Base-by-base conservation (phyloP, 805 yeast genomes). In the Metschnikowia arizonensis region DNA sequence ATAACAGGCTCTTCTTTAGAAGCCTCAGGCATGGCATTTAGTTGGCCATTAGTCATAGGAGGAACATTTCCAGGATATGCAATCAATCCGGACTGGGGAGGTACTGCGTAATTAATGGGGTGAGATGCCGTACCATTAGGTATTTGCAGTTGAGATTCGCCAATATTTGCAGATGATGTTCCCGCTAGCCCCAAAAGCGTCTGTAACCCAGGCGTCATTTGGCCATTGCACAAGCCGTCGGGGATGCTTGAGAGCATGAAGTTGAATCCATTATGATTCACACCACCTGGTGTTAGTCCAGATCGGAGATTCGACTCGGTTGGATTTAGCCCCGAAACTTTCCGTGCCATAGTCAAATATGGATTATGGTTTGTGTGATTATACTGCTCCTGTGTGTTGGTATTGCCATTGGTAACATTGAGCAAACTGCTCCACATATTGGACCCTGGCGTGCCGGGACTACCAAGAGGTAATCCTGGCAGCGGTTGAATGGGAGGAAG, bases 251-350 rank as follows among this genome's bases (percentile, higher is more conserved):
- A 62, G 50, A 61, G 61, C 41, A 66, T 76, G 45, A 72, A 60
- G 29, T 73, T 60, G 59, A 65, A 63, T 12, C 58, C 56, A 6
- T 50, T 49, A 11, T 52, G 61, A 42, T 50, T 57, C 28, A 59
- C 47, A 23, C 46, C 33, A 1, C 82, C 86, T 0, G 90, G 90
- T 0, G 90, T 82, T 23, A 83, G 60, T 0, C 93, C 91, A 0
- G 86, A 72, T 52, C 95, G 72, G 40, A 87, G 53, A 40, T 81
- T 76, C 4, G 88, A 78, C 58, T 86, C 95, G 61, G 82, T 85
- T 2, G 93, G 93, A 0, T 89, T 83, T 37, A 87, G 67, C 0
- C 88, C 91, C 0, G 86, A 61, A n/a, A 11, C 28, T 49, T 78
- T 69, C 30, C 71, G 58, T 41, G 68, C 59, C 50, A 65, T 65